A percentile compares a stretch with the other conserved stretches of the same genome.
Conservation (phyloP, 2,329 filamentous ascomycete species). For the Nothophaeocryptopus gaeumannii region DNA sequence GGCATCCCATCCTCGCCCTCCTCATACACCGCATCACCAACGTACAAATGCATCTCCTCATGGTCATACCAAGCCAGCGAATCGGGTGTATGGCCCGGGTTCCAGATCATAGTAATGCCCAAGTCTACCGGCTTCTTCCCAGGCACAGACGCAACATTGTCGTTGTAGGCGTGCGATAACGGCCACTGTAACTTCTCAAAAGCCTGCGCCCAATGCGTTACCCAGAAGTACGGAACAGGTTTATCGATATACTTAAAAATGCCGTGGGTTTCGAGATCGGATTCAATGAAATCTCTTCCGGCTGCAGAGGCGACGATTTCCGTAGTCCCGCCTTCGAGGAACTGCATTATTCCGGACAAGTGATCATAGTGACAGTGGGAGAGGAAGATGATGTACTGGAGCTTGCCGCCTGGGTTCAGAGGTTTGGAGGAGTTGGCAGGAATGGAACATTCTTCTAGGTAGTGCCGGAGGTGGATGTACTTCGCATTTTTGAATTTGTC, state of each 20-base stretch:
- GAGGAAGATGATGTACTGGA: conserved; percentile 43
- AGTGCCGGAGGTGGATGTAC: conserved; percentile 39
- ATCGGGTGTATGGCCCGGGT: conserved; percentile 49
- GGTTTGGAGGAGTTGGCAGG: conserved; percentile 34
- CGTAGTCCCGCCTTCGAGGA: conserved; percentile 29
- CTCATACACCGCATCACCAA: conserved; percentile 49
- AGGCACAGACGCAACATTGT: neutral
- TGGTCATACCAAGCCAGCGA: conserved; percentile 47
- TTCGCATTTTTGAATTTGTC: conserved; percentile 24
- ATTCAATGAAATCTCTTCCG: conserved; percentile 41
- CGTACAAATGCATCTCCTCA: conserved; percentile 44
- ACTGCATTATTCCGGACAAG: conserved; percentile 38
- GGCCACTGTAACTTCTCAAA: conserved; percentile 32
- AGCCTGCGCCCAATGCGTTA: conserved; percentile 44
- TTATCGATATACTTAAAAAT: conserved; percentile 41
- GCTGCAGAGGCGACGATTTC: conserved; percentile 37
- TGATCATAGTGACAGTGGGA: conserved; percentile 51
- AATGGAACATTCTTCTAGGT: conserved; percentile 43
- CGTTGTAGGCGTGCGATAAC: conserved; percentile 2
- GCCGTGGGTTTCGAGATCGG: conserved; percentile 41
- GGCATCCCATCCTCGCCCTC: conserved; percentile 35
- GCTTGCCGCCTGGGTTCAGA: conserved; percentile 37
- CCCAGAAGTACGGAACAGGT: conserved; percentile 40
- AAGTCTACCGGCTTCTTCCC: conserved; percentile 23
- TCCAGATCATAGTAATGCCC: conserved; percentile 44